Evolutionary conservation across 2,329 filamentous ascomycete genomes (phyloP).

Genomic region (Calonectria honghensis): DNA sequence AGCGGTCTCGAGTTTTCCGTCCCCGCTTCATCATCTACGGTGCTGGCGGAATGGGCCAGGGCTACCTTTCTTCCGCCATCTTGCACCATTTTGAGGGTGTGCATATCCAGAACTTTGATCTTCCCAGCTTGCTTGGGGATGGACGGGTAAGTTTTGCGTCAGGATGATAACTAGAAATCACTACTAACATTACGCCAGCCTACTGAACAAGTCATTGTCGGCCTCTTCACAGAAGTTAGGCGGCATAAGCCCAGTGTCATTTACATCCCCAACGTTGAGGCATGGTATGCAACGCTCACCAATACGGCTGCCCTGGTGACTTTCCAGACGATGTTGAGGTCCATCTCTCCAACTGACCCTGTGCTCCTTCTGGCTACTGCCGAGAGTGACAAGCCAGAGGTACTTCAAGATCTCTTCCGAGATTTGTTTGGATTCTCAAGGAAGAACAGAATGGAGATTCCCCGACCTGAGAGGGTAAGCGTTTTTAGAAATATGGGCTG

Average conservation of each 20-base stretch:
- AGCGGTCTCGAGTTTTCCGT: constrained; percentile 89
- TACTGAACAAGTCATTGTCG: constrained; percentile 90
- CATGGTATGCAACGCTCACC: constrained; percentile 83
- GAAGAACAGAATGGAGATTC: constrained; percentile 84
- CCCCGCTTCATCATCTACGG: constrained; percentile 91
- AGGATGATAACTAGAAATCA: background rate
- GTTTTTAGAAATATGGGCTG: background rate
- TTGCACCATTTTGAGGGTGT: constrained; percentile 94
- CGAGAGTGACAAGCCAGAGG: constrained; percentile 79
- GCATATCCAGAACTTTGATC: constrained; percentile 95
- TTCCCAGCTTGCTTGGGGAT: constrained; percentile 90
- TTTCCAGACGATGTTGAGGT: constrained; percentile 87
- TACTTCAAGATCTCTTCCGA: constrained; percentile 78
- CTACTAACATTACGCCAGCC: constrained; percentile 67
- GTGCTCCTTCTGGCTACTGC: constrained; percentile 91
- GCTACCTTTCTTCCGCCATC: constrained; percentile 89
- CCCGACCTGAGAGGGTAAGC: constrained; percentile 78
- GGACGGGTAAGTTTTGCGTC: constrained; percentile 75
- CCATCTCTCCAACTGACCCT: constrained; percentile 92
- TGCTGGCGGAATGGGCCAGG: constrained; percentile 92
- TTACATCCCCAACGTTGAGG: constrained; percentile 91
- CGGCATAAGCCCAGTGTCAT: constrained; percentile 97
- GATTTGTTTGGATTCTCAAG: constrained; percentile 91
- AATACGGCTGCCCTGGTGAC: constrained; percentile 83
- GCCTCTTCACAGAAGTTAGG: constrained; percentile 93